Base-by-base conservation (phyloP, 805 yeast genomes). In the Saccharomycopsis guyanensis region DNA sequence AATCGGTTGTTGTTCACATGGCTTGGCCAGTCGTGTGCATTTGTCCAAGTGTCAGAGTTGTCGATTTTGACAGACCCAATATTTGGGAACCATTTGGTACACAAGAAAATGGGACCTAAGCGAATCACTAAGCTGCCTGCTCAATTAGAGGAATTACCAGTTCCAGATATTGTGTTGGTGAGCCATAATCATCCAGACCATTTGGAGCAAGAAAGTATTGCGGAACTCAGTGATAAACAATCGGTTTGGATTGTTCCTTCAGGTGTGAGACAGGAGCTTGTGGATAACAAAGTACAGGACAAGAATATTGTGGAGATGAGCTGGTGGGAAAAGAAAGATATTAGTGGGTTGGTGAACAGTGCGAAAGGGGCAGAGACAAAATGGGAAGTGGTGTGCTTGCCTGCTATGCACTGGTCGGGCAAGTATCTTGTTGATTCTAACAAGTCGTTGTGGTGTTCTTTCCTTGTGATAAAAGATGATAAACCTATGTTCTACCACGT, bases 321-420 rank as follows among this genome's bases (percentile, higher is more conserved):
- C 55, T 91, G 97, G 97, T 91, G 97, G 97, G 88, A 88, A 44
- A 64, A 72, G 24, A 70, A 71, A 15, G 66, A 76, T 2, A 51
- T 80, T n/a, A 15, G 40, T 3, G 4, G 4, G 8, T 16, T 10
- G 8, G 18, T 39, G 12, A 33, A 33, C 12, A 19, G 19, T 5
- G 20, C n/a, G 16, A 25, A 25, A 10, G 29, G 29, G 6, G 29
- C 29, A 7, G 20, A 25, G n/a, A 27, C 16, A 47, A 53, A 7
- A 54, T 88, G 82, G 67, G 88, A 86, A 54, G 69, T 91, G 15
- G 89, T 86, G 1, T 86, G 96, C 61, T 75, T 93, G 0, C 97
- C 97, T 0, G 87, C 97, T 0, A 82, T 83, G 94, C 97, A 91
- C 63, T 91, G 97, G 97, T 84, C 95, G 1, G 97, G 97, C 0